Base-by-base conservation (phyloP, 2,329 filamentous ascomycete genomes). In the Sporothrix schenckii region DNA sequence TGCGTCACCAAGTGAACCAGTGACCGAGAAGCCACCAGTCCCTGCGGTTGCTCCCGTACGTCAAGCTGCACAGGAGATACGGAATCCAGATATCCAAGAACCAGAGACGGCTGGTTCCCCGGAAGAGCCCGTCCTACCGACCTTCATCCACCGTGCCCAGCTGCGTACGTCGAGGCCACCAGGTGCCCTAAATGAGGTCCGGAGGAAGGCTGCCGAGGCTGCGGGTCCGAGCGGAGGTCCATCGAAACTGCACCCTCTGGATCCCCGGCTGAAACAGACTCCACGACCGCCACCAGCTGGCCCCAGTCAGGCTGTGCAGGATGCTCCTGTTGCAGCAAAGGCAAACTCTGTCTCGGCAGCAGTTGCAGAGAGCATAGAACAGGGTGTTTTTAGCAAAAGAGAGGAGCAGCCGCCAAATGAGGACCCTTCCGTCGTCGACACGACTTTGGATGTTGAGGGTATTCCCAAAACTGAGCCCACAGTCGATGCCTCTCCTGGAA, bases 351-450 rank as follows among this genome's bases (percentile, higher is more conserved):
- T 66, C 10, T 52, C 54, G 6, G 75, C 79, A 11, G 79, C 81
- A 44, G 72, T 80, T 0, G 82, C 83, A 2, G 74, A 78, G 0
- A 82, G 77, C 30, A 75, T 84, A 27, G 79, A 85, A 69, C 74
- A 85, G 66, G 82, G 84, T 65, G 76, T 86, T 24, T 87, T 87
- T 69, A 83, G 83, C 70, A 63, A 27, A 30, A 4, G 7, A 9
- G 4, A 65, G 16, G 21, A 30, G 6, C 10, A 53, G 5, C 21
- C 41, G 11, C 2, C 34, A 24, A 58, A 2, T 2, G 19, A 61
- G 9, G n/a, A 6, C 19, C 44, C 44, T 52, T 16, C 19, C 9
- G 4, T 21, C 14, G 16, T 24, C 27, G 47, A 52, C n/a, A 7
- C 3, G 4, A 19, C 4, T 44, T 6, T 27, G 9, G 60, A 30